Percentiles rank a stretch among this genome's conserved stretches.
Conservation (phyloP, 202 grass and related monocot species). For the Thinopyrum obtusiflorum region DNA sequence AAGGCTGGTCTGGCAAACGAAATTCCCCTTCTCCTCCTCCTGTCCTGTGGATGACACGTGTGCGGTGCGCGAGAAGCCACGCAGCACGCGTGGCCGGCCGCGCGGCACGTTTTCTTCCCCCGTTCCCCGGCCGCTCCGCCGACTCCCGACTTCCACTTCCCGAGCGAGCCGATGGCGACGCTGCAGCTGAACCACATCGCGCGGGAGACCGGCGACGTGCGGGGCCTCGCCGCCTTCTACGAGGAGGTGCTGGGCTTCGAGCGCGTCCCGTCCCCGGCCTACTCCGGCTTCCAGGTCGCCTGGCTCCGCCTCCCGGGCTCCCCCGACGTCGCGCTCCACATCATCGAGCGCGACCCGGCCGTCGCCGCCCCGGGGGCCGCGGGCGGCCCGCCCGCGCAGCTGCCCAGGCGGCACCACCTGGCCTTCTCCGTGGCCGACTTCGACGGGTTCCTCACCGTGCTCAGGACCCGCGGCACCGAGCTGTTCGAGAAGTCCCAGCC, state of each 20-base stretch:
- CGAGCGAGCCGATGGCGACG: constrained; percentile 39
- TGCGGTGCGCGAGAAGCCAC: neutral
- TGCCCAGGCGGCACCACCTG: constrained; percentile 67
- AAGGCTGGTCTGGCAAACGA: too few species aligned
- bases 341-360: constrained; percentile 75
- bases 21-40: neutral
- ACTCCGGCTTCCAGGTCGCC: constrained; percentile 55
- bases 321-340: constrained; percentile 59
- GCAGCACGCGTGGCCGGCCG: neutral
- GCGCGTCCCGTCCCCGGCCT: constrained; percentile 44
- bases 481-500: constrained; percentile 75
- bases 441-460: constrained; percentile 55
- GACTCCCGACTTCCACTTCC: neutral
- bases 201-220: constrained; percentile 77
- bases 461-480: constrained; percentile 68
- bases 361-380: constrained; percentile 24
- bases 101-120: neutral
- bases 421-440: constrained; percentile 79
- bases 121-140: neutral
- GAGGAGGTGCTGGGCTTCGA: constrained; percentile 85
- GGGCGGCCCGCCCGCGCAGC: constrained; percentile 36
- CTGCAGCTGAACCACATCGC: constrained; percentile 84
- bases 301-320: constrained; percentile 66
- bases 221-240: constrained; percentile 82
- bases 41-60: constrained; percentile 4